These are phyloP conservation scores for Boechera divaricarpa DNA, from an alignment of 345 rosid genomes.

Conservation along the genomic window DNA sequence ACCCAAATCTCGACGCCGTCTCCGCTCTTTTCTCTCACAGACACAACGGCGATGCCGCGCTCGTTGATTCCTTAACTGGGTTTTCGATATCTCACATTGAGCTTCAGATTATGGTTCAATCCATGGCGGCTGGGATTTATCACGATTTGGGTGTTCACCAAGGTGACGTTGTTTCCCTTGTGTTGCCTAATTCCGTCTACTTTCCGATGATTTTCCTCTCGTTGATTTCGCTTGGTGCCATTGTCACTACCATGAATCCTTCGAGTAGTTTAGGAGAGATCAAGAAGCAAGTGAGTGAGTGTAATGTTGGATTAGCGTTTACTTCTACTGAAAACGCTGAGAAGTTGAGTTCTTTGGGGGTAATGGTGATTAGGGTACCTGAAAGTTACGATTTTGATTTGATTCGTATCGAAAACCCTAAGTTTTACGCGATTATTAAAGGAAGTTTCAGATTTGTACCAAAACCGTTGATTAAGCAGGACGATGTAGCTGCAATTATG, in stretches of 20 bases:
- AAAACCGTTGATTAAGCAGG: constrained; percentile 61
- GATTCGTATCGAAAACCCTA: constrained; percentile 32
- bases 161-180: constrained; percentile 73
- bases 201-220: constrained; percentile 68
- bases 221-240: constrained; percentile 62
- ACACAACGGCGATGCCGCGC: constrained; percentile 55
- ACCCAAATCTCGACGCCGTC: constrained; percentile 63
- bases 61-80: constrained; percentile 65
- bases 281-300: constrained; percentile 52
- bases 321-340: constrained; percentile 46
- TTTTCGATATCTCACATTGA: constrained; percentile 62
- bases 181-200: constrained; percentile 73
- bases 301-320: constrained; percentile 57
- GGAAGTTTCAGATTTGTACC: constrained; percentile 35
- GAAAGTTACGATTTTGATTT: constrained; percentile 46
- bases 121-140: constrained; percentile 65
- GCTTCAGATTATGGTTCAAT: constrained; percentile 53
- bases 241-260: constrained; percentile 75
- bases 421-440: constrained; percentile 51
- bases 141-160: constrained; percentile 51
- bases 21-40: constrained; percentile 66
- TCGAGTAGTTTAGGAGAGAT: constrained; percentile 57
- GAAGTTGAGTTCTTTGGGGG: constrained; percentile 48
- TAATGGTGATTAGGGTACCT: constrained; percentile 56
- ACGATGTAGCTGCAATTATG: constrained; percentile 78